These are phyloP conservation scores for Trichocladium antarcticum DNA, from an alignment of 495 filamentous ascomycete species.

Conservation along the genomic window DNA sequence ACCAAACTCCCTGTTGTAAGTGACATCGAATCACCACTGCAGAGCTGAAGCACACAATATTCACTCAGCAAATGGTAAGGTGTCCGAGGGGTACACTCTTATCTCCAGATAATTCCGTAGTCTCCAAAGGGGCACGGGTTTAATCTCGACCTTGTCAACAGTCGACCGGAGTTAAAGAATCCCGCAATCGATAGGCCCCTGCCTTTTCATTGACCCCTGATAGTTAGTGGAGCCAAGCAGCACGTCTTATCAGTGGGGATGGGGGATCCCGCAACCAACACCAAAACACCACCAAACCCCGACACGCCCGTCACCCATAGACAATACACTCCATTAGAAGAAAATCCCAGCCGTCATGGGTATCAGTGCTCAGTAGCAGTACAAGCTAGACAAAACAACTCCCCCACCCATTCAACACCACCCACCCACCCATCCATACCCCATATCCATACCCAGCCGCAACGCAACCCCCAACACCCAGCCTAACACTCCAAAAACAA, in stretches of 20 bases:
- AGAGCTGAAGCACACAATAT: background rate
- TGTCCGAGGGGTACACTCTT: conserved; percentile 10
- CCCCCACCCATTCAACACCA: background rate
- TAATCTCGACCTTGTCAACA: conserved; percentile 11
- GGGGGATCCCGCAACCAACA: too few relatives aligned
- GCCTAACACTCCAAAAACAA: background rate
- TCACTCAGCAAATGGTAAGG: background rate
- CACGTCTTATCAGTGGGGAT: too few relatives aligned
- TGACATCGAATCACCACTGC: background rate
- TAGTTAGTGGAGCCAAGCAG: too few relatives aligned
- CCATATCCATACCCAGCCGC: background rate
- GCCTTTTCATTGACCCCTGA: too few relatives aligned
- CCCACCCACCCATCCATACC: background rate
- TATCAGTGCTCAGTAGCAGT: conserved; percentile 18
- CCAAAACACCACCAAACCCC: background rate
- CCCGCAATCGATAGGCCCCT: too few relatives aligned
- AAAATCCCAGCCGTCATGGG: conserved; percentile 5
- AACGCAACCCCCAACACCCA: background rate
- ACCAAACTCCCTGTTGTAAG: too few relatives aligned
- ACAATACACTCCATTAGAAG: background rate
- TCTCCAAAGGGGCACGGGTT: conserved; percentile 12
- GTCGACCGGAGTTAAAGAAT: too few relatives aligned
- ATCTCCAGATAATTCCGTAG: conserved; percentile 4
- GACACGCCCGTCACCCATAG: background rate
- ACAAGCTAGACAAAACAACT: conserved; percentile 7